Evolutionary conservation across 1,284 basidiomycete genomes (phyloP).

Genomic region (Fomitopsis schrenkii): DNA sequence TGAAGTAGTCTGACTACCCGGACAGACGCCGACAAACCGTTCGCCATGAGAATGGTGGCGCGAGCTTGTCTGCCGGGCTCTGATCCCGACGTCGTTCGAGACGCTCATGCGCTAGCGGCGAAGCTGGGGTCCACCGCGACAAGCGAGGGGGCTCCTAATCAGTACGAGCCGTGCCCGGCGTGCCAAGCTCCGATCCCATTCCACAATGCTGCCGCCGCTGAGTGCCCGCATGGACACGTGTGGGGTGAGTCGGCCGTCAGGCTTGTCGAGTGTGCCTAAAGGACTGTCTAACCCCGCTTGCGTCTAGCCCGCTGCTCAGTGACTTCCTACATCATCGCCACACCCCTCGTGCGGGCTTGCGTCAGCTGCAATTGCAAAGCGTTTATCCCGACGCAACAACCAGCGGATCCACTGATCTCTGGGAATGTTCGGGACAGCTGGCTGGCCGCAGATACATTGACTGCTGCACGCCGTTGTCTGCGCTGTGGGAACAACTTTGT

Average conservation of each 20-base stretch:
- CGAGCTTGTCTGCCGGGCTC: slow-evolving; percentile 49
- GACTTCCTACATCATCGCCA: slow-evolving; percentile 67
- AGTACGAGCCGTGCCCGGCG: slow-evolving; percentile 51
- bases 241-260: slow-evolving; percentile 44
- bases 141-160: slow-evolving; percentile 9
- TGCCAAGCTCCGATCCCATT: slow-evolving; percentile 56
- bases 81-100: slow-evolving; percentile 44
- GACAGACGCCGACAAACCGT: slow-evolving; percentile 53
- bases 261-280: not conserved
- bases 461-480: slow-evolving; percentile 59
- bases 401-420: slow-evolving; percentile 34
- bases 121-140: slow-evolving; percentile 33
- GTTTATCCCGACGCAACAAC: slow-evolving; percentile 45
- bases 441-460: slow-evolving; percentile 60
- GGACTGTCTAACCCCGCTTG: slow-evolving; percentile 4
- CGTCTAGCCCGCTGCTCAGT: slow-evolving; percentile 61
- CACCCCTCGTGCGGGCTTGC: slow-evolving; percentile 64
- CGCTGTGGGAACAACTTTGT: slow-evolving; percentile 70
- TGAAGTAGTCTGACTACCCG: slow-evolving; percentile 27
- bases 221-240: slow-evolving; percentile 61
- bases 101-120: slow-evolving; percentile 44
- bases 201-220: slow-evolving; percentile 50
- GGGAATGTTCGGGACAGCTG: slow-evolving; percentile 50
- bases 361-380: slow-evolving; percentile 69
- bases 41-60: slow-evolving; percentile 50